Evolutionary conservation across 495 filamentous ascomycete genomes (phyloP), one percentile per base, ranked within the genome.

Genomic region (Margaritispora aquatica): DNA sequence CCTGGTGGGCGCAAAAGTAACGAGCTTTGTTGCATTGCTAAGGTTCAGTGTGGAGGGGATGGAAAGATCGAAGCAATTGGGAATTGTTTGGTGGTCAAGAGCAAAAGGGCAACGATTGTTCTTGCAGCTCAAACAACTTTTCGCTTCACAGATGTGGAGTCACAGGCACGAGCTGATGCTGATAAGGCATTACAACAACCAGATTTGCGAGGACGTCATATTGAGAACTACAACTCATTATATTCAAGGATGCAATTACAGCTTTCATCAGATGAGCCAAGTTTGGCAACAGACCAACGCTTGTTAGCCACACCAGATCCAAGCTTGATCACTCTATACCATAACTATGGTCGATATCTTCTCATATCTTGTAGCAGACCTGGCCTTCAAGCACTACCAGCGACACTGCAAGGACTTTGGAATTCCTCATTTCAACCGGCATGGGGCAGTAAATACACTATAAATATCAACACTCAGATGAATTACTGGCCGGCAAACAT

Each of bases 391-490:
- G 29, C 75, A 13, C 67, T 84, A 2, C 80, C 83, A n/a, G 77
- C 80, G 19, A 84, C 79, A 36, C 70, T 83, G 1, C 82, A 85
- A 63, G 80, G 80, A 4, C 73, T 83, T 38, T 84, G 79, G 82
- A 83, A 84, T 51, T 65, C 72, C 17, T 70, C 70, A 24, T 80
- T 76, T 55, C 65, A 65, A 49, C 74, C 78, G 0, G 68, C 78
- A 15, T 85, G 80, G 80, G 76, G 75, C 20, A 73, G 73, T 51
- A 82, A 79, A 53, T 84, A 74, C 64, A 84, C 81, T 2, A 78
- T 79, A 52, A 84, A 84, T 60, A 77, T 82, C 67, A 84, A 85
- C 52, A 70, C 75, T 0, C 71, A 84, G 66, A 85, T 84, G 80
- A 85, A 84, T 69, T 83, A 84, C 66, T 84, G 80, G 80, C 73